These are phyloP conservation scores for Apophysomyces sp. DNA, from an alignment of 371 early-diverging fungal genomes.

Conservation along the genomic window DNA sequence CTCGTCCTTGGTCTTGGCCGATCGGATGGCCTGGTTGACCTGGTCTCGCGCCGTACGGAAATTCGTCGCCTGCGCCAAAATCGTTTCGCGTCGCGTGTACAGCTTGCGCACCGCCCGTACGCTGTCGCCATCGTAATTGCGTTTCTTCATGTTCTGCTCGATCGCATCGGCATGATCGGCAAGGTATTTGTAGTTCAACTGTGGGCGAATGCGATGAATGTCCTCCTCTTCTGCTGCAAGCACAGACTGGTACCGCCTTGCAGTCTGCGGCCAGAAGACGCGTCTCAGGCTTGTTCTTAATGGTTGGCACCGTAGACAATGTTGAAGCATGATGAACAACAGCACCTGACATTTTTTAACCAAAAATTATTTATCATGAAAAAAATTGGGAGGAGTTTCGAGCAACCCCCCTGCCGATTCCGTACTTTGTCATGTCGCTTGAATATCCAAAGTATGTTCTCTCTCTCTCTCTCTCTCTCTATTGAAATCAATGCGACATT, in stretches of 20 bases:
- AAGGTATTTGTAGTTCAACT: slow-evolving; percentile 60
- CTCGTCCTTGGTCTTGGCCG: slow-evolving; percentile 14
- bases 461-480: too few species aligned
- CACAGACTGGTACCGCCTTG: neutral
- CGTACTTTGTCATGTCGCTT: too few species aligned
- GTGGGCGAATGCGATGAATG: slow-evolving; percentile 42
- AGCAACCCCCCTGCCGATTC: too few species aligned
- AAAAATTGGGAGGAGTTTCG: neutral
- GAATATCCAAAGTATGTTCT: too few species aligned
- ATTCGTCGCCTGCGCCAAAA: neutral
- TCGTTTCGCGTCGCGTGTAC: slow-evolving; percentile 42
- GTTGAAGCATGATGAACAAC: neutral
- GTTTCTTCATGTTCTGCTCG: slow-evolving; percentile 46
- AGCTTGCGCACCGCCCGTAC: slow-evolving; percentile 43
- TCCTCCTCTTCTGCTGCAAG: slow-evolving; percentile 9
- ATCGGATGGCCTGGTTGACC: slow-evolving; percentile 4
- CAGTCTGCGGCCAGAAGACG: neutral
- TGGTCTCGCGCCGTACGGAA: neutral
- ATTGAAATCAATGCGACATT: too few species aligned
- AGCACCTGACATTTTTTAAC: neutral
- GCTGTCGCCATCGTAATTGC: slow-evolving; percentile 48
- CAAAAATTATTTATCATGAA: neutral
- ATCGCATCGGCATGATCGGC: slow-evolving; percentile 44
- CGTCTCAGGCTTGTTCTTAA: neutral
- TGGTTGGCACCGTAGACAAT: neutral